phyloP scores from a whole-genome alignment of 1,139 yeast species.

The Taphrina wiesneri region DNA sequence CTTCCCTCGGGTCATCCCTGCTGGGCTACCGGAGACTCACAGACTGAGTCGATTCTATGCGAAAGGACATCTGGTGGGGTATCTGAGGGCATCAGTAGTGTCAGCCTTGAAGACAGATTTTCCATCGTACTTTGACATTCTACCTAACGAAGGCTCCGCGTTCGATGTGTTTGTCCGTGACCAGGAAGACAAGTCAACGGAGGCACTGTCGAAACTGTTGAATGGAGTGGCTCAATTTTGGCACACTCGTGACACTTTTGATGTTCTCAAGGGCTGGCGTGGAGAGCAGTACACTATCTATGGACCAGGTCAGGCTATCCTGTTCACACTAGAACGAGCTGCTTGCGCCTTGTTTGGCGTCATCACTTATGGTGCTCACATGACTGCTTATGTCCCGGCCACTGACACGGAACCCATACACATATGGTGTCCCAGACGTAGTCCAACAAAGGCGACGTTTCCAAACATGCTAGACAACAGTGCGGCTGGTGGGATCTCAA shows the following conservation, averaged over 20 bases:
- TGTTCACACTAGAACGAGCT: constrained; percentile 74
- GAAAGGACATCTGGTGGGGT: constrained; percentile 7
- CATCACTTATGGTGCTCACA: constrained; percentile 84
- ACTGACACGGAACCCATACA: constrained; percentile 51
- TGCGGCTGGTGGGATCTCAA: constrained; percentile 91
- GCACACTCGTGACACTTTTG: constrained; percentile 45
- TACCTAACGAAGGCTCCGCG: constrained; percentile 18
- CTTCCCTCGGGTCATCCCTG: constrained; percentile 2
- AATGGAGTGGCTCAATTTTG: constrained; percentile 23
- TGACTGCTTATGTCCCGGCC: constrained; percentile 69
- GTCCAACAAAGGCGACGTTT: constrained; percentile 75
- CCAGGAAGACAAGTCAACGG: background rate
- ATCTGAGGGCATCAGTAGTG: constrained; percentile 12
- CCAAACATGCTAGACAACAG: constrained; percentile 92
- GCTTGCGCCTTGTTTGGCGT: constrained; percentile 80
- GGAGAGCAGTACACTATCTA: constrained; percentile 76
- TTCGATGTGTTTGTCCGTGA: constrained; percentile 21
- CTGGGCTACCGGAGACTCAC: background rate
- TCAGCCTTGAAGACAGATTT: constrained; percentile 9
- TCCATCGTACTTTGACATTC: constrained; percentile 17
- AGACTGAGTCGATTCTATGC: constrained; percentile 17
- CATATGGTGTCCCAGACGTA: constrained; percentile 84
- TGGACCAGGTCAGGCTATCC: constrained; percentile 57
- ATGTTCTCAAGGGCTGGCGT: constrained; percentile 75
- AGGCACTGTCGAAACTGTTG: constrained; percentile 4